Evolutionary conservation across 495 filamentous ascomycete genomes (phyloP), one percentile per base, ranked within the genome.

Genomic region (Evansstolkia leycettana): DNA sequence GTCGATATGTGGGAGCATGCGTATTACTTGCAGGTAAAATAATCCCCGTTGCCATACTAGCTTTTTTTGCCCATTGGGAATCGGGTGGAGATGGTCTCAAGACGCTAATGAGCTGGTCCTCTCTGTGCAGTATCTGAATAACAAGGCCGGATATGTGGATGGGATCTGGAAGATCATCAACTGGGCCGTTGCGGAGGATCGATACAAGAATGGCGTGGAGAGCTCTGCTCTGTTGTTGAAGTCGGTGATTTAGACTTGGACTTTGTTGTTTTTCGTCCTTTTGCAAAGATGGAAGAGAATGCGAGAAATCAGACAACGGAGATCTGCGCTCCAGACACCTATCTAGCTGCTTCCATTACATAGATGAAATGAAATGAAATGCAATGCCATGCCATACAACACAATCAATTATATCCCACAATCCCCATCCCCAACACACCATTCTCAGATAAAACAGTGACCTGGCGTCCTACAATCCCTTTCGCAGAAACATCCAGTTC

Each of bases 1-100:
- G 78, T 96, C 38, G 90, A 98, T 70, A 92, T 92, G 64, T 98
- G 90, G 90, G 90, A 98, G 62, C 86, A 89, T 70, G 75, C 76
- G 31, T 86, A 75, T 48, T 82, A 80, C 39, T 44, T 67, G 18
- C 57, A 64, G 51, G 65, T 72, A 45, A 47, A 63, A 60, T 31
- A 33, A 39, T 31, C 9, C 20, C 31, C 6, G 26, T 17, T 17
- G 25, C 1, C 17, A 16, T 26, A 11, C 11, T 19, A 42, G 60
- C 62, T 72, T 35, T 67, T 66, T n/a, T 74, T 20, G 24, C 24
- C 0, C 20, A 11, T 12, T 31, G 18, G 12, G 13, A 12, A n/a
- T n/a, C 7, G 34, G 11, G 34, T 42, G 69, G 69, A 20, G 20
- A 33, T 25, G 24, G 6, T 7, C 11, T 26, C 24, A 7, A 7